Percentiles rank a stretch among this genome's conserved stretches.
Evolutionary conservation across 345 rosid species (phyloP).

Genomic region (Eucalyptus marginata): DNA sequence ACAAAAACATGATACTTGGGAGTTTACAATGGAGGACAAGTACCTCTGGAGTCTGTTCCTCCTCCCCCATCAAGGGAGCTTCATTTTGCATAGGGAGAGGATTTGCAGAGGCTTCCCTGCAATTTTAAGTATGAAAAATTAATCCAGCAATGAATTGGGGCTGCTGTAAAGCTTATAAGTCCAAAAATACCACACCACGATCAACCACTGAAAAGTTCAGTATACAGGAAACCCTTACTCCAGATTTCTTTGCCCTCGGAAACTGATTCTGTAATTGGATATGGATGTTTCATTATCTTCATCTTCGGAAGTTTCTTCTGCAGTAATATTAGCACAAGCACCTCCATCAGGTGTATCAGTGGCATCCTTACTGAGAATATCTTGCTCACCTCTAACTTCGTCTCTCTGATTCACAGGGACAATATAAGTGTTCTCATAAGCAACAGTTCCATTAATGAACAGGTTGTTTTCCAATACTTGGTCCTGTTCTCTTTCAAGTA

Average conservation of each 20-base stretch:
- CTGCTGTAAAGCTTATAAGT: not conserved
- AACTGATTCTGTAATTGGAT: not conserved
- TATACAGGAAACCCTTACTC: slow-evolving; percentile 3
- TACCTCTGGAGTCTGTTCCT: slow-evolving; percentile 36
- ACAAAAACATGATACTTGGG: not conserved
- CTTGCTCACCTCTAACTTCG: slow-evolving; percentile 1
- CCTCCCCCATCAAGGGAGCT: slow-evolving; percentile 22
- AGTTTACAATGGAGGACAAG: not conserved
- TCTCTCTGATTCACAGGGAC: not conserved
- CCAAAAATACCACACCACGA: not conserved
- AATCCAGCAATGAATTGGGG: not conserved
- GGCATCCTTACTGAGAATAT: not conserved
- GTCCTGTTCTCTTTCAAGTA: slow-evolving; percentile 2
- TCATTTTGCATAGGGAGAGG: slow-evolving; percentile 18
- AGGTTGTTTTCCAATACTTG: not conserved
- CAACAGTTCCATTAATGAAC: not conserved
- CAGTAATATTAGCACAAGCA: slow-evolving; percentile 1
- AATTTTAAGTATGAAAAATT: not conserved
- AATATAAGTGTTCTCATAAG: not conserved
- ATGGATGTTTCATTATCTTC: slow-evolving; percentile 10
- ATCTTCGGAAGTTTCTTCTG: not conserved
- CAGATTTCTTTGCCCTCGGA: not conserved
- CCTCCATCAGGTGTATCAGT: not conserved
- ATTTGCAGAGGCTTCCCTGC: slow-evolving; percentile 11
- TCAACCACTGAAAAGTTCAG: not conserved